These are phyloP conservation scores for Penicillium sp. DNA, from an alignment of 2,329 filamentous ascomycete genomes.

Conservation along the genomic window DNA sequence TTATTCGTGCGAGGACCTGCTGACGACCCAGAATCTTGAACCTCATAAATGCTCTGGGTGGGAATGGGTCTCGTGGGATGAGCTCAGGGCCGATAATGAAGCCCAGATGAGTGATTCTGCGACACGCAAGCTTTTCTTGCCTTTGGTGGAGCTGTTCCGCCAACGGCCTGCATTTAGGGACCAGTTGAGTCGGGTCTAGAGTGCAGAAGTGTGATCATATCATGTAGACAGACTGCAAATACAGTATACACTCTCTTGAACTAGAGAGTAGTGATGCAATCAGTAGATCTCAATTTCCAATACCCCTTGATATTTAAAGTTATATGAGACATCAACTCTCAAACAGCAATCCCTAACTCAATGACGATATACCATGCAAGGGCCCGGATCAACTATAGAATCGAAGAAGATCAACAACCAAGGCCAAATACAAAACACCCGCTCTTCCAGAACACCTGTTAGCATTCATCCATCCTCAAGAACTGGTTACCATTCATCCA, in stretches of 20 bases:
- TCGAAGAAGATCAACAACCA: not conserved
- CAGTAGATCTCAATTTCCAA: not conserved
- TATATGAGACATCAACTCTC: not conserved
- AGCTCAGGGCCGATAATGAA: slow-evolving; percentile 39
- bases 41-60: slow-evolving; percentile 53
- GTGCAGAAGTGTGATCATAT: too few species aligned
- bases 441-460: not conserved
- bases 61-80: slow-evolving; percentile 51
- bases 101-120: slow-evolving; percentile 27
- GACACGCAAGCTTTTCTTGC: slow-evolving; percentile 42
- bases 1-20: not conserved
- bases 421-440: not conserved
- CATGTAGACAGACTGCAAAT: too few species aligned
- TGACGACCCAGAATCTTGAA: slow-evolving; percentile 33
- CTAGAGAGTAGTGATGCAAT: too few species aligned
- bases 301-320: not conserved
- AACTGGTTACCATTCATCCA: not conserved
- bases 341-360: not conserved
- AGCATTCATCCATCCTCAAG: not conserved
- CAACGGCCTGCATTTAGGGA: slow-evolving; percentile 31
- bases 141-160: slow-evolving; percentile 44
- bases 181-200: not conserved
- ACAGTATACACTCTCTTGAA: too few species aligned
- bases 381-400: not conserved
- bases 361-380: not conserved